phyloP scores from a whole-genome alignment of 352 stramenopile genomes.

The Phytophthora cajani region DNA sequence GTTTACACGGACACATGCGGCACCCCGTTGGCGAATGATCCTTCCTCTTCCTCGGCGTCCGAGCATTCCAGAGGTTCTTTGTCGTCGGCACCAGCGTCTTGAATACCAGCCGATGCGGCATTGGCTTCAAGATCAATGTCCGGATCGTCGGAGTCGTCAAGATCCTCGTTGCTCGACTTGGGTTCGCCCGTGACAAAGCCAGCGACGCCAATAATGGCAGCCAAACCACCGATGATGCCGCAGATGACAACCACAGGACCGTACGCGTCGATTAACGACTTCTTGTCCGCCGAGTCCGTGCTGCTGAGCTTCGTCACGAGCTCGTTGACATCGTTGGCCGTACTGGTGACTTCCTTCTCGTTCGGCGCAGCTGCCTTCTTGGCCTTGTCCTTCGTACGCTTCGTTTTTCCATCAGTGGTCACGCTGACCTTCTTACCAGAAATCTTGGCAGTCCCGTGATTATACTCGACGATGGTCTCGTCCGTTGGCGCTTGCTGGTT shows the following conservation, averaged over 20 bases:
- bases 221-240: slow-evolving; percentile 68
- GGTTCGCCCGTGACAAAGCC: slow-evolving; percentile 53
- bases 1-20: slow-evolving; percentile 46
- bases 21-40: slow-evolving; percentile 58
- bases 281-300: slow-evolving; percentile 32
- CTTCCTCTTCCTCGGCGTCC: slow-evolving; percentile 67
- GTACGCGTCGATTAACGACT: slow-evolving; percentile 48
- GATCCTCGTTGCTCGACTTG: slow-evolving; percentile 23
- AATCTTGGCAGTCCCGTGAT: slow-evolving; percentile 59
- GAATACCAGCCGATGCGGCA: slow-evolving; percentile 27
- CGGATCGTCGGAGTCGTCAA: slow-evolving; percentile 40
- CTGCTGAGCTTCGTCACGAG: slow-evolving; percentile 66
- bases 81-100: slow-evolving; percentile 45
- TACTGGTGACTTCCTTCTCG: slow-evolving; percentile 36
- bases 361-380: slow-evolving; percentile 21
- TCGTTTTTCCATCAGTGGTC: slow-evolving; percentile 7
- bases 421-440: slow-evolving; percentile 23
- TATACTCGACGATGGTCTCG: slow-evolving; percentile 59
- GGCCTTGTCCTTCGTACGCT: slow-evolving; percentile 12
- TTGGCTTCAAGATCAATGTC: slow-evolving; percentile 70
- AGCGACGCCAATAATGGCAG: slow-evolving; percentile 68
- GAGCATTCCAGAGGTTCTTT: slow-evolving; percentile 57
- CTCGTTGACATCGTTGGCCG: slow-evolving; percentile 48
- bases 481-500: slow-evolving; percentile 26
- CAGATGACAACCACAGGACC: slow-evolving; percentile 69